phyloP scores from a whole-genome alignment of 345 rosid genomes.

The Arabidopsis thaliana region DNA sequence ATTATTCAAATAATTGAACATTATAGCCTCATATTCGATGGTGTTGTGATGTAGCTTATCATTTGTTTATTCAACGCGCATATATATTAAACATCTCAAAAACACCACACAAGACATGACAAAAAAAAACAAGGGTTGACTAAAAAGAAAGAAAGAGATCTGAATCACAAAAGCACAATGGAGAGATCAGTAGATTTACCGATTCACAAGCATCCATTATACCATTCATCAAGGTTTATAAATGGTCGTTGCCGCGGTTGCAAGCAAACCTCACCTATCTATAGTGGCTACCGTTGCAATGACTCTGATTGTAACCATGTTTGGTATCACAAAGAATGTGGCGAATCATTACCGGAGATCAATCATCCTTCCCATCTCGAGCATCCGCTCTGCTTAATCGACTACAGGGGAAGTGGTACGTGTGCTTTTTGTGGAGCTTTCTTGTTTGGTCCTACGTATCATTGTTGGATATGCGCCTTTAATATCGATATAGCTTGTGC shows the following conservation, averaged over 20 bases:
- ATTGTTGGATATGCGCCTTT: not conserved
- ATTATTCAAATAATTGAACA: not conserved
- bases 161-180: not conserved
- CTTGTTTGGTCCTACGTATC: constrained; percentile 16
- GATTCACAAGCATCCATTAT: constrained; percentile 11
- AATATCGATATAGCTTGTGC: not conserved
- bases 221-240: constrained; percentile 8
- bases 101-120: not conserved
- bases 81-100: not conserved
- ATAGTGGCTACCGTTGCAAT: constrained; percentile 5
- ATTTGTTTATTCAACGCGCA: not conserved
- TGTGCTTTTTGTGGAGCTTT: constrained; percentile 12
- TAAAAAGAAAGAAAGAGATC: not conserved
- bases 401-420: not conserved
- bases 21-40: no score
- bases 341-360: not conserved
- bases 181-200: not conserved
- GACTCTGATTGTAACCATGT: not conserved
- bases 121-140: not conserved
- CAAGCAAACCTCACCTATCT: not conserved
- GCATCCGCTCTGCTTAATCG: not conserved
- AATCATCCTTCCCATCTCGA: not conserved
- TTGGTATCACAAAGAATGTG: constrained; percentile 4
- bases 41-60: no score
- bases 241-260: not conserved